Percentiles rank a stretch among this genome's conserved stretches.
Evolutionary conservation across 495 filamentous ascomycete species (phyloP).

Genomic region (Melanomma pulvis-pyrius): DNA sequence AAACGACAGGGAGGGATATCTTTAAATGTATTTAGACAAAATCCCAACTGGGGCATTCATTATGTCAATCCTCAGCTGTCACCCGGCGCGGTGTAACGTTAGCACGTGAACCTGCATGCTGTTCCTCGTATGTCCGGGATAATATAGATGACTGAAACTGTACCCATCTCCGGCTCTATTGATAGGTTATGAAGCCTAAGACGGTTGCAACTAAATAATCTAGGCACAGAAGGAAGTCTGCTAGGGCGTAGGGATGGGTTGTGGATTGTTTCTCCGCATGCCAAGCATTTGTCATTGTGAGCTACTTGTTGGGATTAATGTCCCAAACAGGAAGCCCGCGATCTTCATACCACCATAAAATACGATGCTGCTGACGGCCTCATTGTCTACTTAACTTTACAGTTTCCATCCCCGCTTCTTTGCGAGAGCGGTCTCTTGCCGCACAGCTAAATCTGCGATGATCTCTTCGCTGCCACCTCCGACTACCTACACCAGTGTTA

Average conservation of each 20-base stretch:
- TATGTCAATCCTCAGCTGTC: background rate
- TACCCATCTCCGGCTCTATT: background rate
- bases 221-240: background rate
- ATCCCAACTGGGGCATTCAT: background rate
- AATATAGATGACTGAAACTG: background rate
- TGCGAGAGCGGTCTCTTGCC: slow-evolving; percentile 47
- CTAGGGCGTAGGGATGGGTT: background rate
- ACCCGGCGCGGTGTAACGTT: slow-evolving; percentile 2
- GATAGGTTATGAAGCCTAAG: background rate
- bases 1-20: background rate
- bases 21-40: background rate
- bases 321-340: background rate
- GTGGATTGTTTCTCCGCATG: background rate
- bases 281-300: background rate
- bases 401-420: slow-evolving; percentile 42
- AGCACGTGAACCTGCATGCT: slow-evolving; percentile 7
- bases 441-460: slow-evolving; percentile 56
- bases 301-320: background rate
- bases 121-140: background rate
- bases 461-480: slow-evolving; percentile 64
- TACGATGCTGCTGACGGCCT: background rate
- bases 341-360: background rate
- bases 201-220: background rate
- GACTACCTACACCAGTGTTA: slow-evolving; percentile 45
- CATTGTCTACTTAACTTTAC: slow-evolving; percentile 6